These are phyloP conservation scores for Solanum bulbocastanum DNA, from an alignment of 257 asterid genomes.

Conservation along the genomic window DNA sequence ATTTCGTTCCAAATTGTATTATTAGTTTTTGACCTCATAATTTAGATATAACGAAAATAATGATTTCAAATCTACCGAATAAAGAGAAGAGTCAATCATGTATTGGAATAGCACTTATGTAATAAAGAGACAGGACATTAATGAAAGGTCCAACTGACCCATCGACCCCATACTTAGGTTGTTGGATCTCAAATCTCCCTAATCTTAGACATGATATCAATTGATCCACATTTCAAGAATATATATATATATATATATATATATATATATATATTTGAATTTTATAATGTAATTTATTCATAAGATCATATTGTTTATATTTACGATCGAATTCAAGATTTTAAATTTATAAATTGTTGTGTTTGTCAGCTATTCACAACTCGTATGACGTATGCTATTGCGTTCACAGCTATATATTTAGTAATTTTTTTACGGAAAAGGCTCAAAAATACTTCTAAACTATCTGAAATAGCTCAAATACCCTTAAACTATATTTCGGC, in stretches of 20 bases:
- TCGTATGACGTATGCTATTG: not conserved
- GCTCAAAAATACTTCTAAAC: too few relatives aligned
- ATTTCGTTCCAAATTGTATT: not conserved
- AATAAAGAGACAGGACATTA: not conserved
- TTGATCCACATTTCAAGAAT: not conserved
- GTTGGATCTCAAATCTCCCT: not conserved
- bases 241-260: too few relatives aligned
- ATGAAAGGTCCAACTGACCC: not conserved
- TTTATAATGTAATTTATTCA: not conserved
- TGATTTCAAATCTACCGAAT: not conserved
- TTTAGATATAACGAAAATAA: not conserved
- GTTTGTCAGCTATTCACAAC: not conserved
- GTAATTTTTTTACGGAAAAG: too few relatives aligned
- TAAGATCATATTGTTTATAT: not conserved
- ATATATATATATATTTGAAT: not conserved
- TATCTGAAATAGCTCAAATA: too few relatives aligned
- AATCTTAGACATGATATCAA: not conserved
- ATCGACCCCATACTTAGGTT: constrained; percentile 1
- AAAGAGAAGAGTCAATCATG: not conserved
- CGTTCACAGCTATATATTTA: not conserved
- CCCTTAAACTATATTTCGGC: too few relatives aligned
- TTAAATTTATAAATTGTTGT: too few relatives aligned
- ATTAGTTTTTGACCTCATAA: not conserved
- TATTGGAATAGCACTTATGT: not conserved
- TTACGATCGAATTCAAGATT: not conserved